Evolutionary conservation across 2,329 filamentous ascomycete genomes (phyloP).

Genomic region (Truncatella angustata): DNA sequence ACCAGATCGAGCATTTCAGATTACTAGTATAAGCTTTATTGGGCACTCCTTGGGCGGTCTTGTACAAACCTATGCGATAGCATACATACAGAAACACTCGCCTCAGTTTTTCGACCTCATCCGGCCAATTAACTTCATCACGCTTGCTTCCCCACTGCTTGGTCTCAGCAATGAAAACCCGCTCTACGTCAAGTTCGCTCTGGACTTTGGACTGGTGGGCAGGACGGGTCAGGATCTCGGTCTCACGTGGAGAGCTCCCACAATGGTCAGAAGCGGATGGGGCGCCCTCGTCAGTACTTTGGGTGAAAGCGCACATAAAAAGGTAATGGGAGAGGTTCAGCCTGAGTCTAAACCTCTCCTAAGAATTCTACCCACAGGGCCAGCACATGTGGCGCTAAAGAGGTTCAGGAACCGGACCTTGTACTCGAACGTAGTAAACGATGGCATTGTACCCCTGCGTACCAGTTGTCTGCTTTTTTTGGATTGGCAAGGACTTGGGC

Average conservation of each 20-base stretch:
- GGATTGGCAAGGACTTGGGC: conserved; percentile 91
- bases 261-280: conserved; percentile 82
- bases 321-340: conserved; percentile 58
- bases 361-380: conserved; percentile 85
- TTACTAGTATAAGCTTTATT: conserved; percentile 93
- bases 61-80: conserved; percentile 90
- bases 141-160: conserved; percentile 82
- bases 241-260: conserved; percentile 89
- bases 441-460: conserved; percentile 90
- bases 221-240: conserved; percentile 93
- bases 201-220: conserved; percentile 96
- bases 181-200: conserved; percentile 91
- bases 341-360: conserved; percentile 86
- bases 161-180: conserved; percentile 97
- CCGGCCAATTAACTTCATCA: conserved; percentile 85
- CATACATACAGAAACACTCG: conserved; percentile 95
- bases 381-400: conserved; percentile 81
- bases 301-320: conserved; percentile 64
- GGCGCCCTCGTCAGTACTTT: conserved; percentile 81
- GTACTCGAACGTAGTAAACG: conserved; percentile 97
- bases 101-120: conserved; percentile 87
- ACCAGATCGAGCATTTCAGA: conserved; percentile 65
- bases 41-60: conserved; percentile 88
- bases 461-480: conserved; percentile 96
- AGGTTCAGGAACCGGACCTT: conserved; percentile 89